Conservation (phyloP, 495 filamentous ascomycete genomes). For the Hypoxylon rickii region DNA sequence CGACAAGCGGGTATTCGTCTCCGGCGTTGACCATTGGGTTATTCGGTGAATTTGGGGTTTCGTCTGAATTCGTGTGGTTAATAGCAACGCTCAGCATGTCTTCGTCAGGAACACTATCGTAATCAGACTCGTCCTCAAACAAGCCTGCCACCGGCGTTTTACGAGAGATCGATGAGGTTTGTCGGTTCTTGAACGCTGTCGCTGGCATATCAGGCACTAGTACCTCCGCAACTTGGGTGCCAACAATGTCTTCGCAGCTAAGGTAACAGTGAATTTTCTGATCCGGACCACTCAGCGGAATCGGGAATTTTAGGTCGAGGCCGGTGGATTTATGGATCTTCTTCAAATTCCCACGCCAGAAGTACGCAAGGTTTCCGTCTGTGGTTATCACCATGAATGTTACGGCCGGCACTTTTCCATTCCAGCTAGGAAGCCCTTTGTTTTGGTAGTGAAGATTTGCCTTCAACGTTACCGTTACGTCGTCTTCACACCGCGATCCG, state of each 20-base stretch:
- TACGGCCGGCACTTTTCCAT: slow-evolving; percentile 64
- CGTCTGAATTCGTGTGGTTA: slow-evolving; percentile 4
- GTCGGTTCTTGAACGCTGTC: slow-evolving; percentile 54
- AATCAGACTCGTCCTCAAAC: slow-evolving; percentile 25
- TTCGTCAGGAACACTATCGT: slow-evolving; percentile 39
- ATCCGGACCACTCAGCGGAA: slow-evolving; percentile 56
- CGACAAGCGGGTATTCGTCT: slow-evolving; percentile 27
- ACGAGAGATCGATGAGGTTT: slow-evolving; percentile 4
- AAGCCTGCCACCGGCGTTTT: slow-evolving; percentile 2
- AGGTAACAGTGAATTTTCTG: slow-evolving; percentile 73
- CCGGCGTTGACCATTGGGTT: slow-evolving; percentile 55
- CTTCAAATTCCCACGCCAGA: slow-evolving; percentile 72
- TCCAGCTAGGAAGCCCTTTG: slow-evolving; percentile 63
- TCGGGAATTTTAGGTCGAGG: slow-evolving; percentile 65
- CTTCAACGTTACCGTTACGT: slow-evolving; percentile 64
- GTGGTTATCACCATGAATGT: slow-evolving; percentile 79
- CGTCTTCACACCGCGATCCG: slow-evolving; percentile 39
- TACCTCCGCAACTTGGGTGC: slow-evolving; percentile 67
- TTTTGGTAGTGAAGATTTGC: slow-evolving; percentile 77
- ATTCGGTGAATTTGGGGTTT: slow-evolving; percentile 38
- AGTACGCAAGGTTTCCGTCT: slow-evolving; percentile 74
- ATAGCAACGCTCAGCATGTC: slow-evolving; percentile 33
- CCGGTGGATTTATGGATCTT: slow-evolving; percentile 62
- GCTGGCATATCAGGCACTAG: slow-evolving; percentile 66
- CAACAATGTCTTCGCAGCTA: slow-evolving; percentile 90